Conservation (phyloP, 805 yeast genomes). For the Wickerhamia fluorescens region DNA sequence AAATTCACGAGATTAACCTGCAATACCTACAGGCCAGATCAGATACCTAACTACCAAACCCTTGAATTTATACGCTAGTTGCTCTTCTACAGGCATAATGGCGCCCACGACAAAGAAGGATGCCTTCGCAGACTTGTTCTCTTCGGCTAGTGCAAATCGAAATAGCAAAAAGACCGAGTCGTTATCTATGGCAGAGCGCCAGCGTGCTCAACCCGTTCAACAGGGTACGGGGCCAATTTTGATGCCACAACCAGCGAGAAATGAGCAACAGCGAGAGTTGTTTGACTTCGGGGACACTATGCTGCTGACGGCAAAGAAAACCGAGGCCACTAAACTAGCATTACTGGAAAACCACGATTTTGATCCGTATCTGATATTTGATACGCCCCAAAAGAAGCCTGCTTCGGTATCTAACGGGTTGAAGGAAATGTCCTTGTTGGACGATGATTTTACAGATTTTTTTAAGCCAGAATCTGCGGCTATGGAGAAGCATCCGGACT, state of each 20-base stretch:
- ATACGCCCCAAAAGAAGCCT: background rate
- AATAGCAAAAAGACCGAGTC: slow-evolving; percentile 2
- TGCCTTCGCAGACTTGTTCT: slow-evolving; percentile 39
- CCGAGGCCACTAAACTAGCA: background rate
- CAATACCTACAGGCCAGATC: too few species aligned
- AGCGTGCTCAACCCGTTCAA: slow-evolving; percentile 1
- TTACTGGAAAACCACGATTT: slow-evolving; percentile 1
- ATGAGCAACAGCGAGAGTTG: background rate
- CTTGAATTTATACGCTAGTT: too few species aligned
- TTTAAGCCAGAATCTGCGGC: slow-evolving; percentile 9
- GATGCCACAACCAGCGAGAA: slow-evolving; percentile 1
- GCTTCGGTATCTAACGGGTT: background rate
- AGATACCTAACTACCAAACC: too few species aligned
- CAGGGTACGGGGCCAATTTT: slow-evolving; percentile 1
- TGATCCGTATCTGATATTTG: slow-evolving; percentile 23
- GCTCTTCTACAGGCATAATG: too few species aligned
- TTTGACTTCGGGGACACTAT: background rate
- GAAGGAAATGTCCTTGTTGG: slow-evolving; percentile 18
- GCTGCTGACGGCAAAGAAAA: slow-evolving; percentile 1
- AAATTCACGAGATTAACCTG: too few species aligned
- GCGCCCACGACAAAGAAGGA: slow-evolving; percentile 38
- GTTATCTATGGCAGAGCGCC: background rate
- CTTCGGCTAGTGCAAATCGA: slow-evolving; percentile 11
- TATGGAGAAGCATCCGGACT: too few species aligned
- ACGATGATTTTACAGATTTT: slow-evolving; percentile 39